phyloP scores from a whole-genome alignment of 768 basidiomycete genomes.

The Cubamyces lactineus region DNA sequence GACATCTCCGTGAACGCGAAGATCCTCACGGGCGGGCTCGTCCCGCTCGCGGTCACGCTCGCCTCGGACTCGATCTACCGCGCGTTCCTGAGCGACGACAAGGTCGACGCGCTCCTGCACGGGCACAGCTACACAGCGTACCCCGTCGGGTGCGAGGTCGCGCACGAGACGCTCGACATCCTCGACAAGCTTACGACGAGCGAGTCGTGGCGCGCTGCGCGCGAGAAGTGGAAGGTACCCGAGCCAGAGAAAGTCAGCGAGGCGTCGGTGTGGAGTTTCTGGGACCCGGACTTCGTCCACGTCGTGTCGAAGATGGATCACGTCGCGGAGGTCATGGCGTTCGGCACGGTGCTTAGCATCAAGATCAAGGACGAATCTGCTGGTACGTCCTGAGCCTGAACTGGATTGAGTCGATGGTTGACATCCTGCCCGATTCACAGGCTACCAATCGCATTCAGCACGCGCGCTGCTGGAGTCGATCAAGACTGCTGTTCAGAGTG shows the following conservation, averaged over 20 bases:
- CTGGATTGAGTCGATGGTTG: neutral
- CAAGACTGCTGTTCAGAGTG: conserved; percentile 31
- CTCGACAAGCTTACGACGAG: conserved; percentile 54
- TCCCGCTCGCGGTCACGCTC: conserved; percentile 86
- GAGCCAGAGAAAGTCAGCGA: conserved; percentile 21
- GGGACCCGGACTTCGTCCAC: conserved; percentile 75
- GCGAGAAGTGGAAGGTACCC: conserved; percentile 55
- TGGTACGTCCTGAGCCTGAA: conserved; percentile 43
- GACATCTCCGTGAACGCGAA: conserved; percentile 95
- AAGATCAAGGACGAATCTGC: conserved; percentile 60
- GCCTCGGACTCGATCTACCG: conserved; percentile 79
- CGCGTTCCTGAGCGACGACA: conserved; percentile 74
- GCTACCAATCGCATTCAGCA: conserved; percentile 64
- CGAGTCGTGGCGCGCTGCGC: conserved; percentile 63
- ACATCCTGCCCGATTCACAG: conserved; percentile 31
- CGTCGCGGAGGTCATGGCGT: conserved; percentile 80
- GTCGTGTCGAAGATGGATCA: conserved; percentile 56
- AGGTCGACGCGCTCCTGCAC: conserved; percentile 87
- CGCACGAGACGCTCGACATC: conserved; percentile 74
- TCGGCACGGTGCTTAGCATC: conserved; percentile 85
- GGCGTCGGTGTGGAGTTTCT: conserved; percentile 77
- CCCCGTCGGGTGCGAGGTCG: conserved; percentile 90
- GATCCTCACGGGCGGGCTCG: conserved; percentile 88
- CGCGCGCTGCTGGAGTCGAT: conserved; percentile 61
- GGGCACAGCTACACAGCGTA: conserved; percentile 98